Percentiles rank a stretch among this genome's conserved stretches.
phyloP scores from a whole-genome alignment of 352 stramenopile genomes.

The Phytophthora citricola region DNA sequence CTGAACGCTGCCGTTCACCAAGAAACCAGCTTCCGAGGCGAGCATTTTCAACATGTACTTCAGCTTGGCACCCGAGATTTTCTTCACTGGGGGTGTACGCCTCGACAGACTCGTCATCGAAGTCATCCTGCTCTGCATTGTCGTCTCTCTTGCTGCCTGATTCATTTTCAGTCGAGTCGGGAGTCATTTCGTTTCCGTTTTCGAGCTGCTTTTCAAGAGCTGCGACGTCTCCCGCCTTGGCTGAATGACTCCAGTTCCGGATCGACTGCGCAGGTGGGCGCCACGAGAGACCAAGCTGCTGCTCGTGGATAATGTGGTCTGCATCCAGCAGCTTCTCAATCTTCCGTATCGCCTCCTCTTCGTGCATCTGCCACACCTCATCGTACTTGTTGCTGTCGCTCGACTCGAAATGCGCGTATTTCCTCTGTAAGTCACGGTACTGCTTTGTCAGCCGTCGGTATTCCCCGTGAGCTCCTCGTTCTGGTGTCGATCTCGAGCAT shows the following conservation, averaged over 20 bases:
- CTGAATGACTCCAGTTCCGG: slow-evolving; percentile 52
- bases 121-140: slow-evolving; percentile 31
- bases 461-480: slow-evolving; percentile 95
- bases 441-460: slow-evolving; percentile 94
- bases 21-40: slow-evolving; percentile 85
- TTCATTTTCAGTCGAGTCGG: slow-evolving; percentile 22
- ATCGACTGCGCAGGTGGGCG: slow-evolving; percentile 61
- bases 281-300: slow-evolving; percentile 91
- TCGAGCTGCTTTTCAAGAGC: slow-evolving; percentile 33
- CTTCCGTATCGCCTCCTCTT: slow-evolving; percentile 83
- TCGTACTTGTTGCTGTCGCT: slow-evolving; percentile 90
- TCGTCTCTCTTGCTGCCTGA: slow-evolving; percentile 38
- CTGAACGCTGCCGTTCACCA: slow-evolving; percentile 84
- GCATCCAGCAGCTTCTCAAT: slow-evolving; percentile 90
- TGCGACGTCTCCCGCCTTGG: slow-evolving; percentile 18
- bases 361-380: slow-evolving; percentile 93
- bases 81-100: slow-evolving; percentile 50
- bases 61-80: slow-evolving; percentile 84
- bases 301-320: slow-evolving; percentile 91
- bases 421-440: slow-evolving; percentile 96
- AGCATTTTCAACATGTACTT: slow-evolving; percentile 92
- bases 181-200: slow-evolving; percentile 16
- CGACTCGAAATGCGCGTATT: slow-evolving; percentile 94
- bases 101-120: slow-evolving; percentile 62
- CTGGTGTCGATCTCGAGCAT: slow-evolving; percentile 83